Evolutionary conservation across 2,329 filamentous ascomycete species (phyloP), one percentile per base, ranked within the genome.

Genomic region (Fusarium verticillioides): DNA sequence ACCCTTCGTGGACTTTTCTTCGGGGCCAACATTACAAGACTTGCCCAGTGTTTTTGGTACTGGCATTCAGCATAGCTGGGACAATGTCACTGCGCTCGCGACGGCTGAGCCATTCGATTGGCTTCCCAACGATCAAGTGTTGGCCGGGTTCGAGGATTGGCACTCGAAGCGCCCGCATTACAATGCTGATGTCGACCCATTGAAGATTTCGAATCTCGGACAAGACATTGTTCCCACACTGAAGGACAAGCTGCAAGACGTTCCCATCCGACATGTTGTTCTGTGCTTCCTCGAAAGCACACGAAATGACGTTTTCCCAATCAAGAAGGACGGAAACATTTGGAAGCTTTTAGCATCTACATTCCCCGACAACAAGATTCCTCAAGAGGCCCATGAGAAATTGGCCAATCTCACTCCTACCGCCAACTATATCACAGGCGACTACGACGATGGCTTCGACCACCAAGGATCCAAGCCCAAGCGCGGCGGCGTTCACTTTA

Each of bases 201-300:
- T 84, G 52, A 83, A 80, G 60, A 79, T 85, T 23, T 80, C 82
- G 1, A 85, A 85, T 39, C 75, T 83, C 6, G 59, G 82, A 9
- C 69, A 82, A 19, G 73, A 76, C 2, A 42, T 84, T 7, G 63
- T 82, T 2, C 40, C 77, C 9, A 61, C 50, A 5, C 69, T 83
- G 4, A 69, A 68, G 21, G 68, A 71, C 40, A 76, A 74, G 54
- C 65, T 83, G 9, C 57, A 64, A 21, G 69, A 76, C 12, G 73
- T 84, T 16, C 79, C 80, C 11, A 82, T 86, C 50, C 82, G 82
- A 49, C 83, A 86, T 65, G 78, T 86, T 4, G 72, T 86, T 19
- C 63, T 85, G 8, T 63, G 85, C n/a, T 80, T 84, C 23, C 78
- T 86, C 12, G 84, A 86, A 66, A 85, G 84, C 52, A 85, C 84